Conservation (phyloP, 495 filamentous ascomycete genomes). For the Daldinia vernicosa region DNA sequence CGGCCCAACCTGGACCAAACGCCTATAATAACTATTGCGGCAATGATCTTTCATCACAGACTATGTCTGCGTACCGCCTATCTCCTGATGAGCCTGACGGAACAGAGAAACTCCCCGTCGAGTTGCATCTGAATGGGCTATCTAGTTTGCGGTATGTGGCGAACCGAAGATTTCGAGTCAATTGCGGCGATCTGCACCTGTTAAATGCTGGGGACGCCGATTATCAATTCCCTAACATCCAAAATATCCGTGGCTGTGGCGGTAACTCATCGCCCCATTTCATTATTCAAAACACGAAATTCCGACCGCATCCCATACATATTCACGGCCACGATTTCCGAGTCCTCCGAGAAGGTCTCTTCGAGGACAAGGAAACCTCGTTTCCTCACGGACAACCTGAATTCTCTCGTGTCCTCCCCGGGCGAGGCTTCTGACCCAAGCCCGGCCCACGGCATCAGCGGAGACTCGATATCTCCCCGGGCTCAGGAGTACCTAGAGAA, state of each 20-base stretch:
- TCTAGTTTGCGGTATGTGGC: slow-evolving; percentile 65
- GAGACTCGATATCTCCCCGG: neutral
- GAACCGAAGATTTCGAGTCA: slow-evolving; percentile 59
- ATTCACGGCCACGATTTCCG: slow-evolving; percentile 69
- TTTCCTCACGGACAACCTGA: slow-evolving; percentile 22
- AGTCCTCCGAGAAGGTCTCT: slow-evolving; percentile 54
- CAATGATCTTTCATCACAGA: slow-evolving; percentile 58
- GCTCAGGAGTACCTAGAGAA: neutral
- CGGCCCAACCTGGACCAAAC: slow-evolving; percentile 46
- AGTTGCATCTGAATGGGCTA: slow-evolving; percentile 56
- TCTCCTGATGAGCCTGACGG: slow-evolving; percentile 48
- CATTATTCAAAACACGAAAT: slow-evolving; percentile 51
- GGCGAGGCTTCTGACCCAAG: slow-evolving; percentile 8
- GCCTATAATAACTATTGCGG: slow-evolving; percentile 52
- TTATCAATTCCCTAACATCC: slow-evolving; percentile 55
- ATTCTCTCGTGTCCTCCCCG: slow-evolving; percentile 16
- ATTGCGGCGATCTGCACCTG: slow-evolving; percentile 67
- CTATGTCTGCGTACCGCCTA: slow-evolving; percentile 62
- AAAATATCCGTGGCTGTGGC: slow-evolving; percentile 66
- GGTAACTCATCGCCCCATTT: slow-evolving; percentile 61
- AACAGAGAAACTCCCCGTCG: slow-evolving; percentile 59
- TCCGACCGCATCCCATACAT: slow-evolving; percentile 60
- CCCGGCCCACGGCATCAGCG: neutral
- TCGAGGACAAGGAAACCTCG: slow-evolving; percentile 31
- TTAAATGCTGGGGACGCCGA: slow-evolving; percentile 63